Evolutionary conservation across 2,329 filamentous ascomycete species (phyloP).

Genomic region (Alternaria brassicicola): DNA sequence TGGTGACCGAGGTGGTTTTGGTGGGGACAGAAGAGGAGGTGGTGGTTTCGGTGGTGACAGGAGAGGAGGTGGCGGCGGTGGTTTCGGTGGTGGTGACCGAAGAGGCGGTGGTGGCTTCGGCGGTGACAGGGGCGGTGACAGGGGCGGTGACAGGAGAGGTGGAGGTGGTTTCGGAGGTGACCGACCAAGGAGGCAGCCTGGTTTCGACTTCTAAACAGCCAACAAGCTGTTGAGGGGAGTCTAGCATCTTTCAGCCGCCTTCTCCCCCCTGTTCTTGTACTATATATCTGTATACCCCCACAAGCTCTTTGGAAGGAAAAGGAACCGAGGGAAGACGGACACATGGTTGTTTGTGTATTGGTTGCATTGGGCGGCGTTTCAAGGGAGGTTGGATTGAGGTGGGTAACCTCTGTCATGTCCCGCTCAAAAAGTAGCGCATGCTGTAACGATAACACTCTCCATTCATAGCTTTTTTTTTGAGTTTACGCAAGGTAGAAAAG

Average conservation of each 20-base stretch:
- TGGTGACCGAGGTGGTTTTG: conserved; percentile 8
- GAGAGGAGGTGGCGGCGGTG: conserved; percentile 16
- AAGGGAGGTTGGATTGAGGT: neutral
- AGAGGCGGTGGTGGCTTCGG: conserved; percentile 23
- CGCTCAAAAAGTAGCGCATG: neutral
- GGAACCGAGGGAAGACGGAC: neutral
- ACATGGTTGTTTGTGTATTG: conserved; percentile 10
- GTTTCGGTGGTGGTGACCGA: conserved; percentile 19
- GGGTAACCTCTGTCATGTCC: neutral
- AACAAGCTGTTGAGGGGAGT: neutral
- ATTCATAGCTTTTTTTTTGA: neutral
- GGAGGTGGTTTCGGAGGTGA: conserved; percentile 10
- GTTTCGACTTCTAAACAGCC: conserved; percentile 8
- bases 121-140: conserved; percentile 5
- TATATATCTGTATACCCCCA: conserved; percentile 22
- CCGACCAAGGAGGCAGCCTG: conserved; percentile 20
- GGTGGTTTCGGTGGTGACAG: conserved; percentile 19
- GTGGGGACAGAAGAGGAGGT: conserved; percentile 9
- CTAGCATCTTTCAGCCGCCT: neutral
- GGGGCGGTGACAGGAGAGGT: conserved; percentile 19
- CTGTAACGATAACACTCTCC: neutral
- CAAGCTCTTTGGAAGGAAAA: conserved; percentile 2
- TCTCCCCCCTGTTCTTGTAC: conserved; percentile 16
- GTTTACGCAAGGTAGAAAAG: neutral
- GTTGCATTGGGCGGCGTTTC: conserved; percentile 16